Evolutionary conservation across 1,284 basidiomycete species (phyloP).

Genomic region (Cryptococcus maquisensis): DNA sequence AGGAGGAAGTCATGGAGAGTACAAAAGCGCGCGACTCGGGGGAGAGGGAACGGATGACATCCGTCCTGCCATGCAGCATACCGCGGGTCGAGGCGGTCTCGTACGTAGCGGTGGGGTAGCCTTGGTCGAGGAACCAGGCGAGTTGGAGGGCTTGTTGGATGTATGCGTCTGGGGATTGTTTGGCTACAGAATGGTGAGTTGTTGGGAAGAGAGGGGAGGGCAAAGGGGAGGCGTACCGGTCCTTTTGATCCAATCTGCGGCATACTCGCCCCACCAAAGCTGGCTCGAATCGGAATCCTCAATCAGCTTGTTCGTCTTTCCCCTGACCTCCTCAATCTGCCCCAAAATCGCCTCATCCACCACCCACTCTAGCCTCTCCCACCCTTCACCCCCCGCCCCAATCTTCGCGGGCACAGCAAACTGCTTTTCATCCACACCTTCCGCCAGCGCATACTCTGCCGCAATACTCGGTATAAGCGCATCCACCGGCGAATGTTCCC

Average conservation of each 20-base stretch:
- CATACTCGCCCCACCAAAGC: conserved; percentile 81
- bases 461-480: conserved; percentile 87
- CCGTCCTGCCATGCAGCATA: conserved; percentile 86
- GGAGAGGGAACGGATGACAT: conserved; percentile 80
- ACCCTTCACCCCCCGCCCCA: conserved; percentile 57
- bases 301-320: conserved; percentile 61
- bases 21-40: conserved; percentile 75
- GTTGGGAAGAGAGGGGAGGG: background rate
- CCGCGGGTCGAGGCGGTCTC: conserved; percentile 91
- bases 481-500: conserved; percentile 90
- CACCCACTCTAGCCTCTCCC: conserved; percentile 72
- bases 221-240: conserved; percentile 54
- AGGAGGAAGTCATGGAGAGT: conserved; percentile 64
- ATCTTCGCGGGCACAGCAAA: conserved; percentile 35
- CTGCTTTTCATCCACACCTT: conserved; percentile 56
- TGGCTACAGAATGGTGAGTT: conserved; percentile 51
- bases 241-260: conserved; percentile 84
- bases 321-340: conserved; percentile 62
- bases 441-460: conserved; percentile 74
- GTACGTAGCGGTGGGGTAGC: conserved; percentile 81
- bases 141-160: conserved; percentile 92
- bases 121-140: conserved; percentile 79
- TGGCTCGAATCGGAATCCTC: conserved; percentile 78
- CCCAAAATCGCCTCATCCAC: conserved; percentile 60
- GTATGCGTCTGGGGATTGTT: conserved; percentile 81